Percentiles rank a stretch among this genome's conserved stretches.
Evolutionary conservation across 352 stramenopile species (phyloP).

Genomic region (Pythium scleroteichum): DNA sequence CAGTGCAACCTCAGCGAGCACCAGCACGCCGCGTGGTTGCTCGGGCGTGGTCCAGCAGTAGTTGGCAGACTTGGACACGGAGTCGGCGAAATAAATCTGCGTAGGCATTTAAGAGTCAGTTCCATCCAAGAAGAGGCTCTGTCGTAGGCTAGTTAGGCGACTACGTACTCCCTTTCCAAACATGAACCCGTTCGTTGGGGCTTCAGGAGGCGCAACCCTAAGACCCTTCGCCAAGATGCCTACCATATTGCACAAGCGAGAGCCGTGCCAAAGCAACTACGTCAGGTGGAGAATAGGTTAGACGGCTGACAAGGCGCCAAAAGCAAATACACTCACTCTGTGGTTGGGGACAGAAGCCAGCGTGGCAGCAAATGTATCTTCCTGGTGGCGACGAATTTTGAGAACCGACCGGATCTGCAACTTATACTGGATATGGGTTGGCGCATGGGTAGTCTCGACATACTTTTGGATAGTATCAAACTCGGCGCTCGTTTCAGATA

Average conservation of each 20-base stretch:
- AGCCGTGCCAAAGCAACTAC: constrained; percentile 86
- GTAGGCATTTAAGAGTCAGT: not conserved
- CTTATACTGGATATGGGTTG: constrained; percentile 44
- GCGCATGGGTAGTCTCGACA: constrained; percentile 58
- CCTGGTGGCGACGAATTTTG: constrained; percentile 43
- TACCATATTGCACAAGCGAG: constrained; percentile 70
- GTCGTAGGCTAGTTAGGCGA: no score
- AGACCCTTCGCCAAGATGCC: constrained; percentile 82
- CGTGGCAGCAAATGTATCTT: constrained; percentile 40
- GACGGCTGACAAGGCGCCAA: not conserved
- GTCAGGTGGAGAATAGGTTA: not conserved
- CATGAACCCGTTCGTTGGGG: constrained; percentile 75
- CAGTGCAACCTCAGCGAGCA: constrained; percentile 68
- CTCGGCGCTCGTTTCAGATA: constrained; percentile 39
- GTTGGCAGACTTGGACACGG: constrained; percentile 75
- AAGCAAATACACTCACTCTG: constrained; percentile 31
- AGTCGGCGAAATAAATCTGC: constrained; percentile 88
- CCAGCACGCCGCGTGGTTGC: constrained; percentile 57
- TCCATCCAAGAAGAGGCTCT: not conserved
- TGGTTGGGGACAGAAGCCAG: constrained; percentile 57
- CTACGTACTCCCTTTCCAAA: constrained; percentile 87
- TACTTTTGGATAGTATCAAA: constrained; percentile 66
- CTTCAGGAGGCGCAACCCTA: constrained; percentile 78
- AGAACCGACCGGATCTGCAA: constrained; percentile 54
- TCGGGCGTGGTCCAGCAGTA: constrained; percentile 80